A percentile compares a stretch with the other conserved stretches of the same genome.
Evolutionary conservation across 192 early-diverging fungal species (phyloP).

Genomic region (Linnemannia schmuckeri): DNA sequence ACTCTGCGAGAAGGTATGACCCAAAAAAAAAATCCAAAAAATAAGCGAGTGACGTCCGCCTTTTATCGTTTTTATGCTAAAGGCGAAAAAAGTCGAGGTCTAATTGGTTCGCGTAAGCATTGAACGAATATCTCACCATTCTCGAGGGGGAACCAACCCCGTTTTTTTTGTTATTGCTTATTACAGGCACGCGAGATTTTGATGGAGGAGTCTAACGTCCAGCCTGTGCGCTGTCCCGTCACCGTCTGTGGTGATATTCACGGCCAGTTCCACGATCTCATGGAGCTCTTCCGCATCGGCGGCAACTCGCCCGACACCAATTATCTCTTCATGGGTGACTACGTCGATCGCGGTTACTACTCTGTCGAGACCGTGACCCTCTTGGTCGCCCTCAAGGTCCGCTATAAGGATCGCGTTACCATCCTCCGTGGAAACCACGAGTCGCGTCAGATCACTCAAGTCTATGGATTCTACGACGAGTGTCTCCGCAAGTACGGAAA

Average conservation of each 20-base stretch:
- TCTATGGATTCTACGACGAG: conserved; percentile 99
- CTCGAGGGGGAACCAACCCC: background rate
- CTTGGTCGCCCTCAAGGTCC: conserved; percentile 94
- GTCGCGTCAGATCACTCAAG: conserved; percentile 98
- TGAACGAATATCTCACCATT: background rate
- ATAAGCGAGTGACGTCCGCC: background rate
- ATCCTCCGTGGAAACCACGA: conserved; percentile 99
- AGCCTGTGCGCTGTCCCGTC: conserved; percentile 95
- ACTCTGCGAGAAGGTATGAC: conserved; percentile 95
- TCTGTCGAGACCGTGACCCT: conserved; percentile 98
- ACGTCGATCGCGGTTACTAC: conserved; percentile 99
- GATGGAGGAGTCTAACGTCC: conserved; percentile 96
- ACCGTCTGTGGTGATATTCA: conserved; percentile 99
- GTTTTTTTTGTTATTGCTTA: background rate
- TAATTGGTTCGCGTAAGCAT: conserved; percentile 5
- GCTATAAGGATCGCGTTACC: conserved; percentile 93
- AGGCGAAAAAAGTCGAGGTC: background rate
- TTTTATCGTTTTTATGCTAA: background rate
- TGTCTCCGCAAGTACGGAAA: conserved; percentile 98
- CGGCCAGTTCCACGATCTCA: conserved; percentile 98
- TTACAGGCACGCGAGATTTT: conserved; percentile 90
- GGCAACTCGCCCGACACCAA: conserved; percentile 97
- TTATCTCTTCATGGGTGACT: conserved; percentile 99
- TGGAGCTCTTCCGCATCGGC: conserved; percentile 97
- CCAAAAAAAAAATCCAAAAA: background rate